These are phyloP conservation scores for Yamadazyma philogaea DNA, from an alignment of 805 yeast species.

Conservation along the genomic window DNA sequence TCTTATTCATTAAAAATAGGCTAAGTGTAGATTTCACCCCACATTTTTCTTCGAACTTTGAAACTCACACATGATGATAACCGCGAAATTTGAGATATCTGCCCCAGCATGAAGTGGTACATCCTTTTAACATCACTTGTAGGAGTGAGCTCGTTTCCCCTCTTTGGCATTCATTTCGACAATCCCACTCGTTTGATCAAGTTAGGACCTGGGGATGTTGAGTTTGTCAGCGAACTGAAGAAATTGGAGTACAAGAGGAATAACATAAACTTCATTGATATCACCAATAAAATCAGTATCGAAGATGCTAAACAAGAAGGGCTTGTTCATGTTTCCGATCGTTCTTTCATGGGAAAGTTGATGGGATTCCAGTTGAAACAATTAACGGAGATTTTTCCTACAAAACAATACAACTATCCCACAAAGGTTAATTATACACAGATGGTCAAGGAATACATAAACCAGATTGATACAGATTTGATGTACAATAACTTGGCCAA, in stretches of 20 bases:
- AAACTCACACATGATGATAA: too few relatives aligned
- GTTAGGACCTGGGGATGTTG: constrained; percentile 30
- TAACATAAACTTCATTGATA: constrained; percentile 60
- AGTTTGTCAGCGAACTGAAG: constrained; percentile 33
- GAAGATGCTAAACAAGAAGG: constrained; percentile 33
- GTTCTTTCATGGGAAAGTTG: constrained; percentile 3
- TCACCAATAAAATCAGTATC: constrained; percentile 43
- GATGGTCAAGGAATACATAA: constrained; percentile 39
- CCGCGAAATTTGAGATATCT: too few relatives aligned
- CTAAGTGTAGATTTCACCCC: too few relatives aligned
- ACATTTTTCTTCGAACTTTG: too few relatives aligned
- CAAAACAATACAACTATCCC: constrained; percentile 52
- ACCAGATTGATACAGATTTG: constrained; percentile 42
- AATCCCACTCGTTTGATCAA: constrained; percentile 24
- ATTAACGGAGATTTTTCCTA: constrained; percentile 17
- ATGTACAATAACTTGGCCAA: constrained; percentile 55
- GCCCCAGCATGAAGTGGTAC: constrained; percentile 2
- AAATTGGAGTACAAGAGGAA: constrained; percentile 35
- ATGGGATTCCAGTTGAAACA: constrained; percentile 24
- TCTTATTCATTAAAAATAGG: too few relatives aligned
- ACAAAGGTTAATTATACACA: constrained; percentile 30
- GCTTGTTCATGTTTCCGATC: constrained; percentile 10
- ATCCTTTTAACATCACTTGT: constrained; percentile 2
- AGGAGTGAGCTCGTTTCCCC: constrained; percentile 11
- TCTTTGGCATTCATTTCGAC: constrained; percentile 2